Evolutionary conservation across 129 eudicot species (phyloP).

Genomic region (Rutidosis leptorrhynchoides): DNA sequence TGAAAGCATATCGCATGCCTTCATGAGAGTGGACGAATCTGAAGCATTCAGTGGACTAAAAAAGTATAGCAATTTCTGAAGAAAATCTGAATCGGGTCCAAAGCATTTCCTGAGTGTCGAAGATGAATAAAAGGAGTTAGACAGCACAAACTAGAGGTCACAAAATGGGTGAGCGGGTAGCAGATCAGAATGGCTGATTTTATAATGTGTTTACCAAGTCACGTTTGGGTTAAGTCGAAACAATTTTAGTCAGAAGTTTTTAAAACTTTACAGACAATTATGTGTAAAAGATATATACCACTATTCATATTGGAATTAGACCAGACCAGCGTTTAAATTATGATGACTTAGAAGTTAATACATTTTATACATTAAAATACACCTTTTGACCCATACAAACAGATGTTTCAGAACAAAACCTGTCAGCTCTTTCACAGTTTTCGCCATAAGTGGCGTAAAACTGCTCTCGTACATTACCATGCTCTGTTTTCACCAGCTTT

Average conservation of each 20-base stretch:
- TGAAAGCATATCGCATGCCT: slow-evolving; percentile 64
- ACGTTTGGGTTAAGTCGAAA: neutral
- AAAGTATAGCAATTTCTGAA: slow-evolving; percentile 69
- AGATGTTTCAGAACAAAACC: slow-evolving; percentile 34
- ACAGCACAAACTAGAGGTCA: slow-evolving; percentile 12
- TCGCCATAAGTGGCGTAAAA: slow-evolving; percentile 69
- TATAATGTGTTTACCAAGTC: neutral
- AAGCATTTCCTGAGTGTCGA: slow-evolving; percentile 67
- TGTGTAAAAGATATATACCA: slow-evolving; percentile 5
- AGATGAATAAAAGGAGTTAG: slow-evolving; percentile 18
- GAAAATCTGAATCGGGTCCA: slow-evolving; percentile 77
- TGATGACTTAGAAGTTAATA: neutral
- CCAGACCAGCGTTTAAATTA: neutral
- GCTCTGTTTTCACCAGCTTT: slow-evolving; percentile 68
- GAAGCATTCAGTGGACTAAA: slow-evolving; percentile 55
- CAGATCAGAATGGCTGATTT: slow-evolving; percentile 4
- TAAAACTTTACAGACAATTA: neutral
- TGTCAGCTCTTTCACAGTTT: slow-evolving; percentile 65
- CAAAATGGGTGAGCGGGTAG: slow-evolving; percentile 11
- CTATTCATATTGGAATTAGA: neutral
- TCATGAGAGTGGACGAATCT: slow-evolving; percentile 74
- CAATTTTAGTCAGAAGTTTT: neutral
- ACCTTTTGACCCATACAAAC: neutral
- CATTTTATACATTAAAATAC: neutral
- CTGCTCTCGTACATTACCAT: slow-evolving; percentile 54